Evolutionary conservation across 2,329 filamentous ascomycete species (phyloP).

Genomic region (Ceratocystis eucalypticola): DNA sequence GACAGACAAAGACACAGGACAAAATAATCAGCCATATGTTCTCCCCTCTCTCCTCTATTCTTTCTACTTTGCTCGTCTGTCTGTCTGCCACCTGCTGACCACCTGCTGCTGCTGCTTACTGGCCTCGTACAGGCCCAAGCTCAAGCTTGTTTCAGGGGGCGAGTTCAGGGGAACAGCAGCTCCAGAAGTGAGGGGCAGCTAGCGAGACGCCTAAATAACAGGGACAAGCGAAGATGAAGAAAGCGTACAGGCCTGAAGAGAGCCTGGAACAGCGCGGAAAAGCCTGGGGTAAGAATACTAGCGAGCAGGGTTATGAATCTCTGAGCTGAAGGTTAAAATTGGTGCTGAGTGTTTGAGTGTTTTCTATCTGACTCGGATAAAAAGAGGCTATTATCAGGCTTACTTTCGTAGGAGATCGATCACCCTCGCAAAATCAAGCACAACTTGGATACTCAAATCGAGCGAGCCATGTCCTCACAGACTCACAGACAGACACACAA

Average conservation of each 20-base stretch:
- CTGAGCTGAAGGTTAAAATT: background rate
- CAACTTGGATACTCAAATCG: too few relatives aligned
- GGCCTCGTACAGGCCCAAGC: background rate
- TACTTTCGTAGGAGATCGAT: too few relatives aligned
- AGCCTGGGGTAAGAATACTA: background rate
- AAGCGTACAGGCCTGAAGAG: background rate
- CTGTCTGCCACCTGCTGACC: background rate
- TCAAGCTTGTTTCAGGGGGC: constrained; percentile 5
- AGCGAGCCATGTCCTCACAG: too few relatives aligned
- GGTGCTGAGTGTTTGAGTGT: background rate
- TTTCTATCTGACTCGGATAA: too few relatives aligned
- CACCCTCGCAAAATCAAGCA: too few relatives aligned
- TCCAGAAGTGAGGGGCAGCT: background rate
- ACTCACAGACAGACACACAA: too few relatives aligned
- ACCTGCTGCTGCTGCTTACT: background rate
- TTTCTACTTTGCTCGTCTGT: too few relatives aligned
- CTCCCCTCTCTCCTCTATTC: too few relatives aligned
- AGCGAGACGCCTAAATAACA: too few relatives aligned
- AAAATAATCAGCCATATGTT: too few relatives aligned
- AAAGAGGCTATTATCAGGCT: too few relatives aligned
- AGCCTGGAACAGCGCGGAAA: background rate
- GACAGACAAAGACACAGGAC: too few relatives aligned
- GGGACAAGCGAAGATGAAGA: background rate
- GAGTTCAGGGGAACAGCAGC: background rate
- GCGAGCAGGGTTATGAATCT: background rate